phyloP scores from a whole-genome alignment of 2,329 filamentous ascomycete genomes.

The Aspergillus felis region DNA sequence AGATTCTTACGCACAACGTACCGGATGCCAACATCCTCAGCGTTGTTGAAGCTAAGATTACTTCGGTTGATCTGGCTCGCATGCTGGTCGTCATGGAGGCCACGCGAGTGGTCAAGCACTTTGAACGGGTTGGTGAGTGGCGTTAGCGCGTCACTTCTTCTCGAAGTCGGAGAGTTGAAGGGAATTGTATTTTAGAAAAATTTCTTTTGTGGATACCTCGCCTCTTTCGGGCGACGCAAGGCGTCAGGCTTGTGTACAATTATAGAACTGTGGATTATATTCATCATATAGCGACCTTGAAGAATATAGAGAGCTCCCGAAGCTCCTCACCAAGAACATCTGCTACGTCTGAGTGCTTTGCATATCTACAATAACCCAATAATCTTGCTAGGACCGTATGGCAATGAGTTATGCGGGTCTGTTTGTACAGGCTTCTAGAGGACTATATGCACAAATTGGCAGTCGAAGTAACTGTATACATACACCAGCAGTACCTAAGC shows the following conservation, averaged over 20 bases:
- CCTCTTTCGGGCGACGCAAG: not conserved
- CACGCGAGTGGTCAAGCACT: slow-evolving; percentile 28
- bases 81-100: slow-evolving; percentile 32
- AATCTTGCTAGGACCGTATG: not conserved
- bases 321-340: not conserved
- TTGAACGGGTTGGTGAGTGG: slow-evolving; percentile 33
- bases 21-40: slow-evolving; percentile 28
- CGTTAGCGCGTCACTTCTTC: not conserved
- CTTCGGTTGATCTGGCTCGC: slow-evolving; percentile 29
- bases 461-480: not conserved
- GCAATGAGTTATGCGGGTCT: not conserved
- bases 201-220: not conserved
- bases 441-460: not conserved
- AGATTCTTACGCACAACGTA: slow-evolving; percentile 21
- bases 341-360: not conserved
- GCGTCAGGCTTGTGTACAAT: not conserved
- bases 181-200: not conserved
- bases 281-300: not conserved
- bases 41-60: slow-evolving; percentile 33
- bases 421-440: not conserved
- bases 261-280: not conserved
- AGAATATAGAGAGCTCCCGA: not conserved
- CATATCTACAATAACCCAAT: not conserved
- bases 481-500: not conserved
- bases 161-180: not conserved